Conservation (phyloP, 352 stramenopile species). For the Globisporangium irregulare region DNA sequence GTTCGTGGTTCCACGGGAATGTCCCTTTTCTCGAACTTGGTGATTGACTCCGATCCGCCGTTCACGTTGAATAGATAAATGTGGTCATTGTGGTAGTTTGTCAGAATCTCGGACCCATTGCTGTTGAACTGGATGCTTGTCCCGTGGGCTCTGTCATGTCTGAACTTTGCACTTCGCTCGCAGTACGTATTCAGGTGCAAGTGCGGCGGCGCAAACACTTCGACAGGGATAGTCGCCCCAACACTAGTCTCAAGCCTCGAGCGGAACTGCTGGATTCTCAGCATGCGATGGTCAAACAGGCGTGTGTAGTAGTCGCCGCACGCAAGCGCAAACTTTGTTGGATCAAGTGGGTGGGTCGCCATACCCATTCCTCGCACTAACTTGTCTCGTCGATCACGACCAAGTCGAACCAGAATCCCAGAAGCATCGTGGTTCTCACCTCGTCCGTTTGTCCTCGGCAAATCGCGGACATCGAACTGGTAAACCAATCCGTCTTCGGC, state of each 20-base stretch:
- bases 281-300: conserved; percentile 78
- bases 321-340: conserved; percentile 66
- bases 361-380: conserved; percentile 71
- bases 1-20: conserved; percentile 13
- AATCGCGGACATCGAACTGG: conserved; percentile 74
- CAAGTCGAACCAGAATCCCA: conserved; percentile 64
- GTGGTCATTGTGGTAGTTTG: conserved; percentile 85
- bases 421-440: conserved; percentile 36
- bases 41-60: conserved; percentile 18
- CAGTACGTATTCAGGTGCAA: conserved; percentile 63
- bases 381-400: conserved; percentile 40
- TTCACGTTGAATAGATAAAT: conserved; percentile 80
- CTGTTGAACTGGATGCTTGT: conserved; percentile 82
- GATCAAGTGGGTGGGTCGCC: conserved; percentile 60
- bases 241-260: conserved; percentile 18
- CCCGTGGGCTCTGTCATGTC: conserved; percentile 59
- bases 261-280: conserved; percentile 41
- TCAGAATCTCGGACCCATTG: conserved; percentile 62
- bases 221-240: conserved; percentile 41
- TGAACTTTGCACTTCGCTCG: conserved; percentile 31
- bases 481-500: conserved; percentile 83
- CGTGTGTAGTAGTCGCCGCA: conserved; percentile 81
- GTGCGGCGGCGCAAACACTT: conserved; percentile 76
- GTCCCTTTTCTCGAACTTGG: conserved; percentile 18
- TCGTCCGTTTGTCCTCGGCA: conserved; percentile 37